These are phyloP conservation scores for Penicillium sp. DNA, from an alignment of 2,329 filamentous ascomycete species.

Conservation along the genomic window DNA sequence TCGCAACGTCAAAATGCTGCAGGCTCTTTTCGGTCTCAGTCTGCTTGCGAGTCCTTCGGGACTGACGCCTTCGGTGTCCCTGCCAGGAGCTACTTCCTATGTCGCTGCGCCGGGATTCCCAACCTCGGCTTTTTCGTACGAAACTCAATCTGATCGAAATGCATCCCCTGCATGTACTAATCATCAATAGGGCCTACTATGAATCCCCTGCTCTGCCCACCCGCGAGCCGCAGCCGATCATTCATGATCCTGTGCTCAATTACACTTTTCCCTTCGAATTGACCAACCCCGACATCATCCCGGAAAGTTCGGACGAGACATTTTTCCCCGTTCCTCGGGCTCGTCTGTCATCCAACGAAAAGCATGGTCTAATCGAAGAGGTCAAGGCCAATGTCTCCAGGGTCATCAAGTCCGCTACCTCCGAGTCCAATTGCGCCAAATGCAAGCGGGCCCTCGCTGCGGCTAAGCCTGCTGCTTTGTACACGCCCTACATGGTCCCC, in stretches of 20 bases:
- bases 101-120: conserved; percentile 45
- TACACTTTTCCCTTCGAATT: conserved; percentile 51
- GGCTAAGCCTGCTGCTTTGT: conserved; percentile 47
- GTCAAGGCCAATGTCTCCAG: conserved; percentile 43
- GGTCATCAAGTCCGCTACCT: conserved; percentile 40
- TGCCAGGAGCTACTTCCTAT: conserved; percentile 22
- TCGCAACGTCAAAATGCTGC: neutral
- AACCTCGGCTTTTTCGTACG: conserved; percentile 45
- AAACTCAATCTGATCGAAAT: neutral
- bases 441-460: conserved; percentile 49
- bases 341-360: conserved; percentile 40
- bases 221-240: conserved; percentile 49
- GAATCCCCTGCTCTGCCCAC: conserved; percentile 43
- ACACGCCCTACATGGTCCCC: conserved; percentile 47
- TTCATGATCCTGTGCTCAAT: conserved; percentile 52
- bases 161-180: conserved; percentile 6
- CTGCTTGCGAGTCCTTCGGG: conserved; percentile 3
- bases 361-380: conserved; percentile 40
- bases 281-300: conserved; percentile 51
- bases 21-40: conserved; percentile 6
- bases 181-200: conserved; percentile 35
- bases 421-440: conserved; percentile 47
- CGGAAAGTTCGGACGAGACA: conserved; percentile 47
- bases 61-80: conserved; percentile 4
- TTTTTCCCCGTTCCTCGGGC: conserved; percentile 46